phyloP scores from a whole-genome alignment of 495 filamentous ascomycete species.

The Margaritispora aquatica region DNA sequence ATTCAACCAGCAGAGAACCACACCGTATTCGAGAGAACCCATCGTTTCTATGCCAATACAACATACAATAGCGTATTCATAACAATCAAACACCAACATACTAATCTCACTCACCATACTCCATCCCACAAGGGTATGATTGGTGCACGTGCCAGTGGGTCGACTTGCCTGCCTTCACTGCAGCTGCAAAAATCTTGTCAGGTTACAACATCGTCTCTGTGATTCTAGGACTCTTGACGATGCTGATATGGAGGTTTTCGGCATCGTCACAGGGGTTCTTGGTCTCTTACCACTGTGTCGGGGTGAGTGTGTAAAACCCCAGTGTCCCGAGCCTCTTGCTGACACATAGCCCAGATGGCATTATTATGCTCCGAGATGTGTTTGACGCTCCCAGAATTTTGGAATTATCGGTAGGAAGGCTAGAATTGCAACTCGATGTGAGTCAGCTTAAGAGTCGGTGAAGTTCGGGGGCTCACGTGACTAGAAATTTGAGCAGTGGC shows the following conservation, averaged over 20 bases:
- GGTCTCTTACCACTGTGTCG: conserved; percentile 20
- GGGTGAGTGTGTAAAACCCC: conserved; percentile 7
- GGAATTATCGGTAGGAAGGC: conserved; percentile 16
- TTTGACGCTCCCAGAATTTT: conserved; percentile 17
- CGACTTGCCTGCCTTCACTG: background rate
- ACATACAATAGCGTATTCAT: background rate
- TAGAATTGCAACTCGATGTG: conserved; percentile 23
- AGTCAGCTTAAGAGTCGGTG: background rate
- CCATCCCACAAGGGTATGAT: conserved; percentile 1
- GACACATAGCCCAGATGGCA: conserved; percentile 14
- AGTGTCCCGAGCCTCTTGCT: background rate
- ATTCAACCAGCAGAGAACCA: background rate
- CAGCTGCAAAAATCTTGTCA: background rate
- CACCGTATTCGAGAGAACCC: background rate
- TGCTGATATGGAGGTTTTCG: conserved; percentile 20
- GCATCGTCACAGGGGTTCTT: conserved; percentile 21
- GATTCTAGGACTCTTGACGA: background rate
- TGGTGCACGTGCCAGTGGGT: conserved; percentile 1
- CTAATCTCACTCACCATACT: background rate
- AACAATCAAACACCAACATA: no score
- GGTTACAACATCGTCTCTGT: background rate
- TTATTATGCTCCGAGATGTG: conserved; percentile 19
- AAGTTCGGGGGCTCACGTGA: conserved; percentile 4
- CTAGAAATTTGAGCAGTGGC: conserved; percentile 23
- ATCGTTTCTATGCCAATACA: background rate